These are phyloP conservation scores for Xylaria cubensis DNA, from an alignment of 495 filamentous ascomycete species.

Conservation along the genomic window DNA sequence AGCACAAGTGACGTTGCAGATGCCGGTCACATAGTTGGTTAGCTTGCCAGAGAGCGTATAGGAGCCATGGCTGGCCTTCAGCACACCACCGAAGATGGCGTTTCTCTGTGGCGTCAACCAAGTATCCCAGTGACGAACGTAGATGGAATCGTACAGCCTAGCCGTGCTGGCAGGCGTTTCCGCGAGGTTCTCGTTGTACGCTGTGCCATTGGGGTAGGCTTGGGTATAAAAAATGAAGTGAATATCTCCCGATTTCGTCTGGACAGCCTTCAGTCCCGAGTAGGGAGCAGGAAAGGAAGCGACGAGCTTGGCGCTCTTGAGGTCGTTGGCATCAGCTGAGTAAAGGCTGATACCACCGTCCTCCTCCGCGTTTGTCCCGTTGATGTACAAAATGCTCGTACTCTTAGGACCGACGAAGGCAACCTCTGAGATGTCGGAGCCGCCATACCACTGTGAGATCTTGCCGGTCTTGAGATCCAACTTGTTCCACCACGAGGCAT, in stretches of 20 bases:
- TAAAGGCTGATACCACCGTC: constrained; percentile 60
- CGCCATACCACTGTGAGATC: constrained; percentile 65
- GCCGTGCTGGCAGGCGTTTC: constrained; percentile 53
- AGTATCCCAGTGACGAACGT: constrained; percentile 66
- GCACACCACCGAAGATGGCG: constrained; percentile 67
- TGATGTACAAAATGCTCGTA: constrained; percentile 62
- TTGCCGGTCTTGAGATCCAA: constrained; percentile 67
- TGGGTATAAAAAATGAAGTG: constrained; percentile 68
- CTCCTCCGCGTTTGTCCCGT: constrained; percentile 62
- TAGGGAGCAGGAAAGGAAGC: constrained; percentile 69
- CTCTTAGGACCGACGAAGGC: constrained; percentile 67
- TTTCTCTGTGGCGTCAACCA: constrained; percentile 65
- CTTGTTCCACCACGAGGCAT: constrained; percentile 68
- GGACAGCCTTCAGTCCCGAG: constrained; percentile 66
- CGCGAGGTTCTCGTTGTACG: constrained; percentile 61
- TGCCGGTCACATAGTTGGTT: constrained; percentile 57
- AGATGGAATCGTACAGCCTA: constrained; percentile 63
- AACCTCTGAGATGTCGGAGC: constrained; percentile 62
- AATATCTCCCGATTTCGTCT: constrained; percentile 61
- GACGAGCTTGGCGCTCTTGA: constrained; percentile 35
- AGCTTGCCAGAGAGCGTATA: constrained; percentile 48
- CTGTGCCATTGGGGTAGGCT: constrained; percentile 62
- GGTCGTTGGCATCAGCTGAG: constrained; percentile 53
- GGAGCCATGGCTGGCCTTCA: constrained; percentile 48
- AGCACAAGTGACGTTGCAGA: constrained; percentile 56